phyloP scores from a whole-genome alignment of 768 basidiomycete genomes.

The Agaricus sinodeliciosus region DNA sequence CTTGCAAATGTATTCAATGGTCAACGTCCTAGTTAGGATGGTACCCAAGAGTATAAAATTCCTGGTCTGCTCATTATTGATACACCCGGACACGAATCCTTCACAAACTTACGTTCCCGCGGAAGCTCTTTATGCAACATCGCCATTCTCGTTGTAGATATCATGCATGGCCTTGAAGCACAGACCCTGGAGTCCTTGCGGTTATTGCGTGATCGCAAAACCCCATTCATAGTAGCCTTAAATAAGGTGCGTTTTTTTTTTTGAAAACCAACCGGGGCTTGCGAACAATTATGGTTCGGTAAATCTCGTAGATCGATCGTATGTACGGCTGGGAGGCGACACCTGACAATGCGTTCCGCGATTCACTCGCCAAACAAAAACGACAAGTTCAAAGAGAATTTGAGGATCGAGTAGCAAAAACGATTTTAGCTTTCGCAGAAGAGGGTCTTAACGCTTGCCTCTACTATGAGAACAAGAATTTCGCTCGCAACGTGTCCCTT shows the following conservation, averaged over 20 bases:
- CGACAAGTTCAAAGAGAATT: slow-evolving; percentile 84
- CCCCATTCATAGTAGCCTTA: slow-evolving; percentile 96
- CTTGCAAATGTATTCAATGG: not conserved
- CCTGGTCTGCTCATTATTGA: slow-evolving; percentile 96
- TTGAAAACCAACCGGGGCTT: not conserved
- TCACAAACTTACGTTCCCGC: slow-evolving; percentile 92
- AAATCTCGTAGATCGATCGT: slow-evolving; percentile 76
- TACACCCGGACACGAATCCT: slow-evolving; percentile 98
- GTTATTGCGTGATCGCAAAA: slow-evolving; percentile 85
- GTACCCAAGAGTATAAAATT: slow-evolving; percentile 87
- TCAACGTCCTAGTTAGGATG: slow-evolving; percentile 42
- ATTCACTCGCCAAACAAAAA: slow-evolving; percentile 80
- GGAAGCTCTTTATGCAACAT: slow-evolving; percentile 98
- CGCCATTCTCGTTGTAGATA: slow-evolving; percentile 97
- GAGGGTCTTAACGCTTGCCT: slow-evolving; percentile 92
- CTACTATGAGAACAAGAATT: slow-evolving; percentile 97
- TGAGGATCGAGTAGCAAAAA: slow-evolving; percentile 79
- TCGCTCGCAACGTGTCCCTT: slow-evolving; percentile 89
- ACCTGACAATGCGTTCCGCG: slow-evolving; percentile 88
- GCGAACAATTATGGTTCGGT: slow-evolving; percentile 3
- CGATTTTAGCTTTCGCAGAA: slow-evolving; percentile 92
- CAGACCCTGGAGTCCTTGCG: slow-evolving; percentile 96
- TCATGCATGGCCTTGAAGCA: slow-evolving; percentile 98
- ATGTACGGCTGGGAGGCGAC: slow-evolving; percentile 92
- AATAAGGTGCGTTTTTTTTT: slow-evolving; percentile 63